A percentile compares a stretch with the other conserved stretches of the same genome.
These are phyloP conservation scores for Cladophialophora carrionii DNA, from an alignment of 2,329 filamentous ascomycete species.

Conservation along the genomic window DNA sequence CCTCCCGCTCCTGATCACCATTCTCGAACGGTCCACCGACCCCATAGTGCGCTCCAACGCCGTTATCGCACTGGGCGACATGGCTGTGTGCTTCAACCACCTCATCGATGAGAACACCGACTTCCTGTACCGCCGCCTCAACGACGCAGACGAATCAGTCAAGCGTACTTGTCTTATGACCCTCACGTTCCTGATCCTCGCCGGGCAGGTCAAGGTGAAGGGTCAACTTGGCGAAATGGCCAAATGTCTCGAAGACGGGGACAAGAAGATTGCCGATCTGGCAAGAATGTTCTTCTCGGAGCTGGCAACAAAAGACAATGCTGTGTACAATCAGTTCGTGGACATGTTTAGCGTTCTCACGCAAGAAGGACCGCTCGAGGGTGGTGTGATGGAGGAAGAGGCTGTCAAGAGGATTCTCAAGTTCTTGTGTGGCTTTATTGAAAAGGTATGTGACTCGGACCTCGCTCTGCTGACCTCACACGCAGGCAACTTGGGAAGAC, in stretches of 20 bases:
- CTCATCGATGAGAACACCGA: constrained; percentile 99
- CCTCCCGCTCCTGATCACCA: constrained; percentile 90
- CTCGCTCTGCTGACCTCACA: neutral
- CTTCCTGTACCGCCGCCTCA: constrained; percentile 90
- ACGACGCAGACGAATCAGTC: constrained; percentile 83
- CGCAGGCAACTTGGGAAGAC: neutral
- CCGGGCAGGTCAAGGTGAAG: constrained; percentile 98
- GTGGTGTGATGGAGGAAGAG: constrained; percentile 66
- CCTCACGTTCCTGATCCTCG: constrained; percentile 92
- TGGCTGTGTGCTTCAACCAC: constrained; percentile 99
- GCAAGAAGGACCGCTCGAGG: constrained; percentile 69
- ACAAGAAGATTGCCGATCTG: constrained; percentile 90
- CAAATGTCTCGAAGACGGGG: constrained; percentile 95
- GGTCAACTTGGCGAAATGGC: constrained; percentile 98
- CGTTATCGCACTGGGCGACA: constrained; percentile 94
- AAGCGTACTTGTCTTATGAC: constrained; percentile 99
- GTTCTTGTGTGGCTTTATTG: constrained; percentile 93
- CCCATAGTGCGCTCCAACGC: constrained; percentile 93
- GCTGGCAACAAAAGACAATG: constrained; percentile 96
- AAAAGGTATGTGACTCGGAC: constrained; percentile 71
- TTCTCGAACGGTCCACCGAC: constrained; percentile 91
- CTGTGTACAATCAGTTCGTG: constrained; percentile 98
- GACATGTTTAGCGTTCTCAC: constrained; percentile 97
- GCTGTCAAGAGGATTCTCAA: constrained; percentile 83
- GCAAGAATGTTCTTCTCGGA: constrained; percentile 99